Percentiles rank a stretch among this genome's conserved stretches.
Evolutionary conservation across 148 eudicot genomes (phyloP).

Genomic region (Euryodendron excelsum): DNA sequence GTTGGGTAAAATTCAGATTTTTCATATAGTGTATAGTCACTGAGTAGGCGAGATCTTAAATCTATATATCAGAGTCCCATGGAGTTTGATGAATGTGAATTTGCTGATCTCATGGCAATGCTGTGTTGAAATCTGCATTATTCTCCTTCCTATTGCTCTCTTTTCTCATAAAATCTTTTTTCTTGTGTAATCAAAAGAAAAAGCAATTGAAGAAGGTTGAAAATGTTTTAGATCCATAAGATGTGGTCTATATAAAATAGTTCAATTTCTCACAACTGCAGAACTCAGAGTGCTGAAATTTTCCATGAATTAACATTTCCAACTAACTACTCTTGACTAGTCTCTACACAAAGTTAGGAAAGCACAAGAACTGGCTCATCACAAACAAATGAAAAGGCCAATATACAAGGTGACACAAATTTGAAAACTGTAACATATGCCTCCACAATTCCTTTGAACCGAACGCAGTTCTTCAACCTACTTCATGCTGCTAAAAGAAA

Average conservation of each 20-base stretch:
- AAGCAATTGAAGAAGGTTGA: no score
- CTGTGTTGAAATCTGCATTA: no score
- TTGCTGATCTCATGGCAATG: background rate
- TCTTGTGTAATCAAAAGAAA: no score
- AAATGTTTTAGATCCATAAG: no score
- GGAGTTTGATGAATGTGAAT: no score
- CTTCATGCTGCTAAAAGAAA: background rate
- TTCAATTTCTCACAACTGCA: background rate
- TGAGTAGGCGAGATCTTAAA: no score
- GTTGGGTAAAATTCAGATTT: no score
- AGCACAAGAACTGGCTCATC: constrained; percentile 3
- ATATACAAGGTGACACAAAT: background rate
- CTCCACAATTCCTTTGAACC: background rate
- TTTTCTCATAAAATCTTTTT: no score
- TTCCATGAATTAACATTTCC: background rate
- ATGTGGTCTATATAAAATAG: no score
- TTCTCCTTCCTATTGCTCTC: no score
- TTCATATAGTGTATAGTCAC: no score
- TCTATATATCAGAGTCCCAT: no score
- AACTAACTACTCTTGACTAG: background rate
- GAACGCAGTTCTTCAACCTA: background rate
- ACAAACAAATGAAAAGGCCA: background rate
- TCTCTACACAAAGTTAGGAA: background rate
- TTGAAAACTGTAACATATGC: constrained; percentile 1
- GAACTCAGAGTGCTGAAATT: background rate